Evolutionary conservation across 139 green algal species (phyloP), one percentile per base, ranked within the genome.

Genomic region (Micractinium sp.): DNA sequence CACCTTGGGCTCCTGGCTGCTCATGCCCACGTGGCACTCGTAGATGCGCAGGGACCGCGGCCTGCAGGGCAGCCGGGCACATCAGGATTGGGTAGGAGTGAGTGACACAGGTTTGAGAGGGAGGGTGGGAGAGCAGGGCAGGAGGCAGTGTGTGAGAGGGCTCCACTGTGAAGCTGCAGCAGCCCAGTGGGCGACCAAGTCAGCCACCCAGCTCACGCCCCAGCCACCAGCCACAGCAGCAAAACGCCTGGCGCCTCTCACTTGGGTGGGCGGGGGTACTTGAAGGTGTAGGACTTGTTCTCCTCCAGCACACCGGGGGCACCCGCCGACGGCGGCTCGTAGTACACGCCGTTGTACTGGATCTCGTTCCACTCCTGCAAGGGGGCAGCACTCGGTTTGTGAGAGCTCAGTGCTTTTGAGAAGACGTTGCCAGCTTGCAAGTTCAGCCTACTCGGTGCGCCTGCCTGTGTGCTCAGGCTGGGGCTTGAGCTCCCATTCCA

Each of bases 21-120:
- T 96, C 98, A 99, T 99, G 90, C 98, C 98, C 47, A 99, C 97
- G 93, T 99, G 98, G 92, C 96, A 98, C 95, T 99, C 98, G 90
- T 99, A 99, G 92, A 99, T 99, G 89, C 98, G 94, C 90, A 99
- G 93, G 12, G 94, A 85, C 33, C 92, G 89, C 0, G 98, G 98
- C 81, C 94, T 96, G 91, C 36, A 66, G 33, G 36, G 1, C 19
- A 81, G n/a, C 2, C 31, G 29, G 29, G 25, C 4, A 14, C 66
- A 19, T 12, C 23, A 73, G 15, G 25, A 19, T 29, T n/a, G 66
- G 25, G 22, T 9, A 56, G 47, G 7, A 9, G 47, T 56, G 47
- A 56, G 47, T 5, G 7, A 56, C 47, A 56, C 47, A 56, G 47
- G 47, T 56, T 56, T 56, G 47, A 9, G 47, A 56, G 47, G 47